Evolutionary conservation across 179 eudicot species (phyloP), one percentile per base, ranked within the genome.

Genomic region (Gypsophila paniculata): DNA sequence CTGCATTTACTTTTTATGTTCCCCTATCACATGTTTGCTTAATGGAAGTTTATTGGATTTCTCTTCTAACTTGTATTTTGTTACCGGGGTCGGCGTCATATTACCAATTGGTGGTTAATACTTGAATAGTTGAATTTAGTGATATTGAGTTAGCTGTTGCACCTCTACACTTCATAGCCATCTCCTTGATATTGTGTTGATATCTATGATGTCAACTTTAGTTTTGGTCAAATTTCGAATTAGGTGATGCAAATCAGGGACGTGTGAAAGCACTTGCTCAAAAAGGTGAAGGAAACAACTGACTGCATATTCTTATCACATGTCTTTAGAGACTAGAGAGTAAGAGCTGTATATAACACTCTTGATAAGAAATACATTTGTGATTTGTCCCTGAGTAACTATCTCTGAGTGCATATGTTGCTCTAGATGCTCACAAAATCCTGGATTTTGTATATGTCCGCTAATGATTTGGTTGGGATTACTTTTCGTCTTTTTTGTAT

Each of bases 261-360:
- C 44, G 32, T 70, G 68, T 58, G 39, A 29, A 22, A 46, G 7
- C 58, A 22, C 53, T 55, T 63, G 64, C 25, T 52, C 23, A 39
- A 21, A 39, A 19, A 49, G 12, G 32, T 26, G 11, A 36, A 19
- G 21, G 42, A 21, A 62, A 77, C 17, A 12, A 51, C 68, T 21
- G 61, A 6, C 12, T 53, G 14, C 25, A n/a, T 59, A 10, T 61
- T 22, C 21, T 46, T 34, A 48, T 59, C 19, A 18, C 38, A 67
- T 49, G 51, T 48, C 22, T 67, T 29, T 66, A 6, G 38, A 66
- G 70, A 23, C 13, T 63, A 23, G 38, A 66, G 70, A 23, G 19
- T 63, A 23, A 44, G 26, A 38, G 44, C 66, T 19, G 5, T 48
- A 13, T 48, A 14, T 29, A 5, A 69, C 36, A 48, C 46, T 34